These are phyloP conservation scores for Arthrobotrys sphaeroides DNA, from an alignment of 2,329 filamentous ascomycete genomes.

Conservation along the genomic window DNA sequence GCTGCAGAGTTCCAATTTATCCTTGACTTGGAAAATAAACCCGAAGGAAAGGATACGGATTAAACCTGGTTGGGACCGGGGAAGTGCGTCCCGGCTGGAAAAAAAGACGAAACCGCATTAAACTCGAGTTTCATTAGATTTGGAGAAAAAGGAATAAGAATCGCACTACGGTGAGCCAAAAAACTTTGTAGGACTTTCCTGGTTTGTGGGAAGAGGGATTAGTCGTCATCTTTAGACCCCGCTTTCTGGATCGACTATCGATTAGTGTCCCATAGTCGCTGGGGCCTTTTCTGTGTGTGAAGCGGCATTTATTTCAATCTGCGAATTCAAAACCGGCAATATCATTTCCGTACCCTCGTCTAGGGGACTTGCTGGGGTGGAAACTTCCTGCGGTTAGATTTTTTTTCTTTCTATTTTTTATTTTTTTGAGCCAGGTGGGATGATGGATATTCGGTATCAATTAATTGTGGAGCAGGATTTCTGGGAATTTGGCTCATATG, in stretches of 20 bases:
- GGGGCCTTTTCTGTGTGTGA: slow-evolving; percentile 3
- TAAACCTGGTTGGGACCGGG: slow-evolving; percentile 37
- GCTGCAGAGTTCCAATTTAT: slow-evolving; percentile 52
- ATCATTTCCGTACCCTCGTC: slow-evolving; percentile 46
- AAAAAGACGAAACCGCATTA: not conserved
- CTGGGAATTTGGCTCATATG: slow-evolving; percentile 52
- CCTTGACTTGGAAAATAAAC: slow-evolving; percentile 51
- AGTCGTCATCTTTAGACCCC: slow-evolving; percentile 52
- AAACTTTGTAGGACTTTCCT: slow-evolving; percentile 4
- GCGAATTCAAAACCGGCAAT: slow-evolving; percentile 22
- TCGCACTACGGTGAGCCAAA: not conserved
- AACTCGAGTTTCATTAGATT: slow-evolving; percentile 38
- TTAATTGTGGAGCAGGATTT: slow-evolving; percentile 42
- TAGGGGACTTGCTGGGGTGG: slow-evolving; percentile 1
- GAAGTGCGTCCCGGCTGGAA: slow-evolving; percentile 30
- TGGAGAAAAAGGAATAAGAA: slow-evolving; percentile 7
- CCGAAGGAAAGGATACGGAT: slow-evolving; percentile 52
- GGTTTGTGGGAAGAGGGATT: slow-evolving; percentile 13
- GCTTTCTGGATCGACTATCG: slow-evolving; percentile 48
- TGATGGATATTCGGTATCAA: slow-evolving; percentile 42
- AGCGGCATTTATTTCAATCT: slow-evolving; percentile 42
- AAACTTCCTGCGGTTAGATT: slow-evolving; percentile 43
- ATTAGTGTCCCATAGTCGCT: slow-evolving; percentile 34
- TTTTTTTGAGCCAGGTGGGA: slow-evolving; percentile 32
- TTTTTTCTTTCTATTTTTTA: slow-evolving; percentile 4